Conservation (phyloP, 179 eudicot genomes). For the Drosera spatulata region DNA sequence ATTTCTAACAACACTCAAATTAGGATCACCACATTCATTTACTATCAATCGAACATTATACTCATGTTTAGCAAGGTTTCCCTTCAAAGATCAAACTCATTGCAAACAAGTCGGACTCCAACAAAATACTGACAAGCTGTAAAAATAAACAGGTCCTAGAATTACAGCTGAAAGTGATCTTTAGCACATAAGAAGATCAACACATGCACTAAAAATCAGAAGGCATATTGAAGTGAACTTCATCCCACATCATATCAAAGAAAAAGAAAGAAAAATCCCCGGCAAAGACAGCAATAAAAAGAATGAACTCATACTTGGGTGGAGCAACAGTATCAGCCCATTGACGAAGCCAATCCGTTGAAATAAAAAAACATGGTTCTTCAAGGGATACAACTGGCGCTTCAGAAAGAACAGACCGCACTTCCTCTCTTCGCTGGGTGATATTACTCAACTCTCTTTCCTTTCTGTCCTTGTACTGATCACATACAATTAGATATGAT, state of each 20-base stretch:
- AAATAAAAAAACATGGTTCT: constrained; percentile 74
- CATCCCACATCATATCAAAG: too few species aligned
- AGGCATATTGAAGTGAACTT: neutral
- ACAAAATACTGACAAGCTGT: too few species aligned
- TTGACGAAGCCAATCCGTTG: constrained; percentile 91
- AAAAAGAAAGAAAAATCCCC: too few species aligned
- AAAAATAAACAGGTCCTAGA: too few species aligned
- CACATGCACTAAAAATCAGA: neutral
- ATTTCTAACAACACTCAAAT: too few species aligned
- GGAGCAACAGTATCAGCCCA: constrained; percentile 74
- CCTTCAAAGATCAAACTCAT: too few species aligned
- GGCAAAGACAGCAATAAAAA: too few species aligned
- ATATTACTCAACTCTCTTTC: constrained; percentile 41
- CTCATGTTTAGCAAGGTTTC: too few species aligned
- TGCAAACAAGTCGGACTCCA: too few species aligned
- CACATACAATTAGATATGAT: constrained; percentile 40
- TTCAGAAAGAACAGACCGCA: constrained; percentile 68
- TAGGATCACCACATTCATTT: too few species aligned
- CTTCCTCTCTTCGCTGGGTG: constrained; percentile 78
- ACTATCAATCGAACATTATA: too few species aligned
- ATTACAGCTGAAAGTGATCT: too few species aligned
- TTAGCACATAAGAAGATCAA: neutral
- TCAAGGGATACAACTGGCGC: constrained; percentile 68
- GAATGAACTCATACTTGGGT: constrained; percentile 26
- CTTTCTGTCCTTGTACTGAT: constrained; percentile 59